Evolutionary conservation across 441 rosid species (phyloP).

Genomic region (Populus tomentosa): DNA sequence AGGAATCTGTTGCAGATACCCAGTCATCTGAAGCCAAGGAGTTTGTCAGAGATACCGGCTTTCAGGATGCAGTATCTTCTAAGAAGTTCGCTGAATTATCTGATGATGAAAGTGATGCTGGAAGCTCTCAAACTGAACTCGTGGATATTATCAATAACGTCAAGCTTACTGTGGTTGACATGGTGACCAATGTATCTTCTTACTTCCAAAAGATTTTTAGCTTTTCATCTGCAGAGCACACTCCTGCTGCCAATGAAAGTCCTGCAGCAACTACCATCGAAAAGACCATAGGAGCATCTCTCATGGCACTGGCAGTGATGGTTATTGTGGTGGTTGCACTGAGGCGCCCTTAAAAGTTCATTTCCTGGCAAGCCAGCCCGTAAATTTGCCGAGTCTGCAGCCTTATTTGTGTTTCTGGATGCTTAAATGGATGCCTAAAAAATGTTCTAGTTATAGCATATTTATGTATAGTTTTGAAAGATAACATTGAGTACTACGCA

Average conservation of each 20-base stretch:
- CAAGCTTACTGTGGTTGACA: constrained; percentile 36
- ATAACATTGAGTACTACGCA: too few relatives aligned
- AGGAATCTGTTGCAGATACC: constrained; percentile 16
- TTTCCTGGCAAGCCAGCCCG: not conserved
- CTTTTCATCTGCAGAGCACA: constrained; percentile 21
- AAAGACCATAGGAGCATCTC: constrained; percentile 27
- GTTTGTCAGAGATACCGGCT: constrained; percentile 15
- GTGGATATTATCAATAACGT: constrained; percentile 31
- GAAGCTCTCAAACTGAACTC: constrained; percentile 8
- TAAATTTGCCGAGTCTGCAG: constrained; percentile 23
- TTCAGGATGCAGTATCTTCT: constrained; percentile 22
- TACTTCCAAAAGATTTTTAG: constrained; percentile 42
- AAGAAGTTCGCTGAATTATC: constrained; percentile 18
- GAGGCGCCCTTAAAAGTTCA: constrained; percentile 36
- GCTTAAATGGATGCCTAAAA: not conserved
- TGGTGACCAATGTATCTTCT: constrained; percentile 42
- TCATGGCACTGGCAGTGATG: constrained; percentile 55
- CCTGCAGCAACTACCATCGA: constrained; percentile 24
- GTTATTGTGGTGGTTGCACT: constrained; percentile 53
- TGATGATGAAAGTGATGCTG: constrained; percentile 22
- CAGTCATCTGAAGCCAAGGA: not conserved
- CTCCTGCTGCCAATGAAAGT: constrained; percentile 21
- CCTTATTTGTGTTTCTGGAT: not conserved
- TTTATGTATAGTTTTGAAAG: too few relatives aligned
- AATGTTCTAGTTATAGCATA: too few relatives aligned